A percentile compares a stretch with the other conserved stretches of the same genome.
Evolutionary conservation across 441 rosid genomes (phyloP).

Genomic region (Gossypium schwendimanii): DNA sequence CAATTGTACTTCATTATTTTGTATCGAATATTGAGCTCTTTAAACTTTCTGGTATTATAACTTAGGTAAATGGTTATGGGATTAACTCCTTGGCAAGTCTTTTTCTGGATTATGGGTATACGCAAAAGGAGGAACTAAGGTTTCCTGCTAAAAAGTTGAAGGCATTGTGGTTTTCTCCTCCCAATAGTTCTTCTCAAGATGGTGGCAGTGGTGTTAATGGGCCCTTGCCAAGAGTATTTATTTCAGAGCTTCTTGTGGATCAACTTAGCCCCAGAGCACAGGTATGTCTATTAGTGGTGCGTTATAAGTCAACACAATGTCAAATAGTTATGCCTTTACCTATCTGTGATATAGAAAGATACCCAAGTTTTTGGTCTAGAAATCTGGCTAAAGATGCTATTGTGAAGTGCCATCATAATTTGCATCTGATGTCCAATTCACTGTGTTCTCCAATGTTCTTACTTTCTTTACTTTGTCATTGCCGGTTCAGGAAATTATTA

Average conservation of each 20-base stretch:
- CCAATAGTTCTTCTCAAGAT: conserved; percentile 27
- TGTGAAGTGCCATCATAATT: not conserved
- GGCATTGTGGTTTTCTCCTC: conserved; percentile 95
- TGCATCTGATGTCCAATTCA: not conserved
- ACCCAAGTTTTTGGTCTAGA: not conserved
- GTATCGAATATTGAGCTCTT: not conserved
- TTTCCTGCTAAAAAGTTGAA: conserved; percentile 86
- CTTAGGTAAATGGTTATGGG: conserved; percentile 68
- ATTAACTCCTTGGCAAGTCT: conserved; percentile 69
- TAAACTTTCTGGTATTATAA: not conserved
- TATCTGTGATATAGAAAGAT: not conserved
- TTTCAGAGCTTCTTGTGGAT: conserved; percentile 85
- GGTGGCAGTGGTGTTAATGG: conserved; percentile 56
- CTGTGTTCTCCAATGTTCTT: not conserved
- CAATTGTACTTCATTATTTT: not conserved
- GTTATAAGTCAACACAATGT: not conserved
- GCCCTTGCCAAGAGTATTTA: conserved; percentile 77
- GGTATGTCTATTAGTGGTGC: conserved; percentile 28
- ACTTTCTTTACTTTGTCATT: not conserved
- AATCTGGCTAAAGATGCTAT: not conserved
- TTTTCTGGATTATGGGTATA: conserved; percentile 79
- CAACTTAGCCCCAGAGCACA: conserved; percentile 69
- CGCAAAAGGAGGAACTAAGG: conserved; percentile 60
- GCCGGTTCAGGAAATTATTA: conserved; percentile 62
- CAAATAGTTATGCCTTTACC: not conserved